Evolutionary conservation across 2,329 filamentous ascomycete species (phyloP).

Genomic region (Cladosporium austrohemisphaericum): DNA sequence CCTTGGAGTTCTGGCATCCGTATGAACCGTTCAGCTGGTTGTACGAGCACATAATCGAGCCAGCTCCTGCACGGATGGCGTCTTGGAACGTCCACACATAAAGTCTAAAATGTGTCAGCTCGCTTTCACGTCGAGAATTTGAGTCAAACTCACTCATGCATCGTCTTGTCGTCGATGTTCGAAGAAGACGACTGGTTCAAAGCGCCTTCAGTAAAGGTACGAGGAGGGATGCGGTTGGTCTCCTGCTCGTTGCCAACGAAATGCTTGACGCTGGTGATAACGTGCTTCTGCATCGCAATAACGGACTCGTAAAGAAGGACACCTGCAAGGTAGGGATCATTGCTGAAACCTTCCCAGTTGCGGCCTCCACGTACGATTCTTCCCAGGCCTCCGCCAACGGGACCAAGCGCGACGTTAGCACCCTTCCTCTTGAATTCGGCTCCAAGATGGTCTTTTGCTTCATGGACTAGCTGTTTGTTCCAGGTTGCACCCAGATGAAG

Average conservation of each 20-base stretch:
- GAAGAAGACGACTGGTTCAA: conserved; percentile 45
- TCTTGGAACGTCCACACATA: conserved; percentile 59
- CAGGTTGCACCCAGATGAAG: conserved; percentile 49
- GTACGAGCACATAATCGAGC: conserved; percentile 69
- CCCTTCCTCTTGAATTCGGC: conserved; percentile 34
- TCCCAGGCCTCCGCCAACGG: conserved; percentile 40
- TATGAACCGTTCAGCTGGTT: conserved; percentile 66
- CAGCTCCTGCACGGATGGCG: conserved; percentile 62
- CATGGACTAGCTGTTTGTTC: conserved; percentile 35
- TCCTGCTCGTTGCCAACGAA: conserved; percentile 32
- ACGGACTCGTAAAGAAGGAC: conserved; percentile 28
- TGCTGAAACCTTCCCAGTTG: conserved; percentile 30
- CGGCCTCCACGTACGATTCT: conserved; percentile 30
- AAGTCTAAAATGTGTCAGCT: conserved; percentile 2
- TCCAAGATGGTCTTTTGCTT: conserved; percentile 34
- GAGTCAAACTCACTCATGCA: conserved; percentile 50
- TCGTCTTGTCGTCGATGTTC: conserved; percentile 23
- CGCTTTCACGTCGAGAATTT: too few relatives aligned
- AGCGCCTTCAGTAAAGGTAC: conserved; percentile 37
- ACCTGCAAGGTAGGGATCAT: conserved; percentile 29
- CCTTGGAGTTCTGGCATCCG: conserved; percentile 61
- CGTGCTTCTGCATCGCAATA: conserved; percentile 41
- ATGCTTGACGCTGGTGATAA: conserved; percentile 39
- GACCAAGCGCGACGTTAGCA: conserved; percentile 39
- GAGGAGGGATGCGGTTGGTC: conserved; percentile 25